Percentiles rank a stretch among this genome's conserved stretches.
Conservation (phyloP, 1,284 basidiomycete genomes). For the Fomitopsis palustris region DNA sequence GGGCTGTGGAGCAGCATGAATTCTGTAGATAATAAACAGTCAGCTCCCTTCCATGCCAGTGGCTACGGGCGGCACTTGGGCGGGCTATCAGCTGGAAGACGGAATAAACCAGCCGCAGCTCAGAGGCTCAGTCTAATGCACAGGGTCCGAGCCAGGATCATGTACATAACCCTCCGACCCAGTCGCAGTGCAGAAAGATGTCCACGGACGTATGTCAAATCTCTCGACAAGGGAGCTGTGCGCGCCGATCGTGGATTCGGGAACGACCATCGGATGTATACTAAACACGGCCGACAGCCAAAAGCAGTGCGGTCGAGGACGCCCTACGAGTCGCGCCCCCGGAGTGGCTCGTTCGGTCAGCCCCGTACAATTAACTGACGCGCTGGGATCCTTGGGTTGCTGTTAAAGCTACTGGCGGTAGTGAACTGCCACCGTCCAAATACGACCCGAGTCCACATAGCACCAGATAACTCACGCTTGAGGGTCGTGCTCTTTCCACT, state of each 20-base stretch:
- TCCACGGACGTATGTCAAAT: background rate
- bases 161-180: background rate
- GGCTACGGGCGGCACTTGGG: background rate
- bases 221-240: background rate
- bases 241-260: background rate
- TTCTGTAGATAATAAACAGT: conserved; percentile 40
- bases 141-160: background rate
- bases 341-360: background rate
- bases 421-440: conserved; percentile 5
- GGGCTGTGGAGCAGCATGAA: conserved; percentile 77
- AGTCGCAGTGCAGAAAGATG: background rate
- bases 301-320: background rate
- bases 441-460: conserved; percentile 5
- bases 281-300: background rate
- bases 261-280: background rate
- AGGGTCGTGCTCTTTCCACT: conserved; percentile 80
- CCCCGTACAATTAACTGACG: background rate
- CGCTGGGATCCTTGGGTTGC: background rate
- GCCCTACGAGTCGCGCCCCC: background rate
- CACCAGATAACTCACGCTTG: conserved; percentile 63
- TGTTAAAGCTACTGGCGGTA: background rate
- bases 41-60: background rate
- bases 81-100: background rate
- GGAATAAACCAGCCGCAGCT: background rate
- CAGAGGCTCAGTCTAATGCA: background rate